These are phyloP conservation scores for Diaporthe longicolla DNA, from an alignment of 2,329 filamentous ascomycete species.

Conservation along the genomic window DNA sequence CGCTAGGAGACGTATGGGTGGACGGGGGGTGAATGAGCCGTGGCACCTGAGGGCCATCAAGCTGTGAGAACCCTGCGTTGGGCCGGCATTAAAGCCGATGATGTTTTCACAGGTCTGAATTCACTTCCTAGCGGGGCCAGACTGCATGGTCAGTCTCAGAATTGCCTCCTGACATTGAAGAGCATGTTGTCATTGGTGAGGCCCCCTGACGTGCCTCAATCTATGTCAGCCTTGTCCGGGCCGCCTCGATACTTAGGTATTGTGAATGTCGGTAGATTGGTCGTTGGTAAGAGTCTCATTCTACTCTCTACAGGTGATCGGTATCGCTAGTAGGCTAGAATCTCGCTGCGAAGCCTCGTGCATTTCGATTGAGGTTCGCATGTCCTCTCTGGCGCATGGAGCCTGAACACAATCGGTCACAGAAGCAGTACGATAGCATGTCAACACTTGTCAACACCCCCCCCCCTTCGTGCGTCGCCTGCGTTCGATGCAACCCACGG, in stretches of 20 bases:
- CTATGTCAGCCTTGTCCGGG: conserved; percentile 20
- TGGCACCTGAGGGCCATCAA: not conserved
- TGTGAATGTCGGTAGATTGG: not conserved
- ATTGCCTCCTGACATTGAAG: not conserved
- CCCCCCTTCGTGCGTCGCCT: too few species aligned
- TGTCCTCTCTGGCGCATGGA: not conserved
- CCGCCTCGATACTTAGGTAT: not conserved
- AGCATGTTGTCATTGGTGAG: not conserved
- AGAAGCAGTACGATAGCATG: too few species aligned
- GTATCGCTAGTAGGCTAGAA: not conserved
- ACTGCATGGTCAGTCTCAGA: conserved; percentile 24
- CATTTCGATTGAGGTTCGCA: not conserved
- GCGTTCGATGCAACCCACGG: not conserved
- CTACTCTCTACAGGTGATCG: not conserved
- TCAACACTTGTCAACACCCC: not conserved
- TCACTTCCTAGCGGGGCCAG: not conserved
- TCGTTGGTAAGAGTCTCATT: not conserved
- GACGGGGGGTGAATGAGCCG: not conserved
- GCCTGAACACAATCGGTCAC: too few species aligned
- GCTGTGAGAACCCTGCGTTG: not conserved
- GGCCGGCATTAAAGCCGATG: conserved; percentile 9
- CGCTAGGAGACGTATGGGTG: not conserved
- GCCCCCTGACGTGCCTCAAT: not conserved
- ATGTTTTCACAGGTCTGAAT: not conserved
- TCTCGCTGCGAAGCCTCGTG: not conserved